These are phyloP conservation scores for Saccharomycopsis hybrid DNA, from an alignment of 1,139 yeast species.

Conservation along the genomic window DNA sequence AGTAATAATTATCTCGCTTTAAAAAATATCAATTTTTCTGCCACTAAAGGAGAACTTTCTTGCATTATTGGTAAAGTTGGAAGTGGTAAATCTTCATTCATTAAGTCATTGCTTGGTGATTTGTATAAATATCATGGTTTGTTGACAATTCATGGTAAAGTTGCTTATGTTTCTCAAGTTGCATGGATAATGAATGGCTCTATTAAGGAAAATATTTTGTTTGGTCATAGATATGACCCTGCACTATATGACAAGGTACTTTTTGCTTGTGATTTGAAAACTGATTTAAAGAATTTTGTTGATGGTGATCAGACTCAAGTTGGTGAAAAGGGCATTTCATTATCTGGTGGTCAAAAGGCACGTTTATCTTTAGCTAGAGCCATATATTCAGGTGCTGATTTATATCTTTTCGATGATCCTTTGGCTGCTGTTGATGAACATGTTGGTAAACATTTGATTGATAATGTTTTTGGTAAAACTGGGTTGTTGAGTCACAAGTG, in stretches of 20 bases:
- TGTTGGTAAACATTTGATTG: conserved; percentile 79
- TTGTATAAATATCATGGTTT: conserved; percentile 72
- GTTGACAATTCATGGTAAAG: conserved; percentile 64
- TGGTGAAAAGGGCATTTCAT: conserved; percentile 94
- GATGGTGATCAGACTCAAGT: conserved; percentile 89
- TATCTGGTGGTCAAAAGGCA: conserved; percentile 97
- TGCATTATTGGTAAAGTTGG: conserved; percentile 95
- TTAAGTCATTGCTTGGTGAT: conserved; percentile 83
- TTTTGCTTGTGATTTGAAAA: conserved; percentile 82
- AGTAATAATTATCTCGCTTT: conserved; percentile 43
- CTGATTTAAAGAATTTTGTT: conserved; percentile 71
- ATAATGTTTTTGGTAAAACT: conserved; percentile 70
- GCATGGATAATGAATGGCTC: conserved; percentile 97
- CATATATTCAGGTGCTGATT: conserved; percentile 90
- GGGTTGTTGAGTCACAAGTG: conserved; percentile 77
- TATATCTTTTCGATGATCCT: conserved; percentile 86
- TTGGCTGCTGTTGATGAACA: conserved; percentile 94
- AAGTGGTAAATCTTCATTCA: conserved; percentile 81
- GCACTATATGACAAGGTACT: conserved; percentile 73
- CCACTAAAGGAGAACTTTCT: conserved; percentile 73
- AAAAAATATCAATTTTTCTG: conserved; percentile 58
- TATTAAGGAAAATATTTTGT: conserved; percentile 80
- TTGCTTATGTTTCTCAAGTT: conserved; percentile 90
- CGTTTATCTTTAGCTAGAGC: conserved; percentile 91
- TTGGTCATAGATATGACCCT: conserved; percentile 81